phyloP scores from a whole-genome alignment of 202 grass and related monocot genomes.

The Panicum virgatum region DNA sequence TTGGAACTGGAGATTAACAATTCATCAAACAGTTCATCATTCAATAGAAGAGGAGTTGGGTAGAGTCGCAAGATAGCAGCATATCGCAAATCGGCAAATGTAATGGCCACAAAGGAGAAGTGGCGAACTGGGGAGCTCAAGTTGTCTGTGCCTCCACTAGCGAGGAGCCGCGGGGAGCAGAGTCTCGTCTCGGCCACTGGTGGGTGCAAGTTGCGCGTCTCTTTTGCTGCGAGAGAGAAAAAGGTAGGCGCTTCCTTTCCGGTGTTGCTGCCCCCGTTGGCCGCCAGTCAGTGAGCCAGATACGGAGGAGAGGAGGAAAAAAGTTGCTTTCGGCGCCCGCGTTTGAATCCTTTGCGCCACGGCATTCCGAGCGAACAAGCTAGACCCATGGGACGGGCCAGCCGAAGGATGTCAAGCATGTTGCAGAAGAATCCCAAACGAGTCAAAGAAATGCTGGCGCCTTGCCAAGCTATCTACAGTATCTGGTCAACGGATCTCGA shows the following conservation, averaged over 20 bases:
- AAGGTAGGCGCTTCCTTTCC: not conserved
- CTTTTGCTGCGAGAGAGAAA: not conserved
- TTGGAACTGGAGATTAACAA: too few relatives aligned
- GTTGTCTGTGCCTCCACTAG: not conserved
- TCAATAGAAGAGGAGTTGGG: not conserved
- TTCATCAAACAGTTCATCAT: not conserved
- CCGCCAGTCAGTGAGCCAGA: not conserved
- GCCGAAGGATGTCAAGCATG: not conserved
- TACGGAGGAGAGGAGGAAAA: not conserved
- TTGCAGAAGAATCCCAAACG: not conserved
- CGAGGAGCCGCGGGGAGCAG: not conserved
- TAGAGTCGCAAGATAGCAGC: not conserved
- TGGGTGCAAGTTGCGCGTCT: not conserved
- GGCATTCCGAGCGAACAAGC: not conserved
- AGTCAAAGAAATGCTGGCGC: not conserved
- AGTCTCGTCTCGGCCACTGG: not conserved
- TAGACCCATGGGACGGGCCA: not conserved
- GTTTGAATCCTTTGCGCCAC: not conserved
- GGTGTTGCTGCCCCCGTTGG: not conserved
- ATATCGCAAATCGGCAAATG: too few relatives aligned
- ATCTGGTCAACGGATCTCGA: not conserved
- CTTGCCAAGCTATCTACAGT: not conserved
- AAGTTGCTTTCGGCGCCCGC: not conserved
- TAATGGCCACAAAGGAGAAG: too few relatives aligned
- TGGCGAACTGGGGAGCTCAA: too few relatives aligned